These are phyloP conservation scores for Croton laevigatus DNA, from an alignment of 441 rosid species.

Conservation along the genomic window DNA sequence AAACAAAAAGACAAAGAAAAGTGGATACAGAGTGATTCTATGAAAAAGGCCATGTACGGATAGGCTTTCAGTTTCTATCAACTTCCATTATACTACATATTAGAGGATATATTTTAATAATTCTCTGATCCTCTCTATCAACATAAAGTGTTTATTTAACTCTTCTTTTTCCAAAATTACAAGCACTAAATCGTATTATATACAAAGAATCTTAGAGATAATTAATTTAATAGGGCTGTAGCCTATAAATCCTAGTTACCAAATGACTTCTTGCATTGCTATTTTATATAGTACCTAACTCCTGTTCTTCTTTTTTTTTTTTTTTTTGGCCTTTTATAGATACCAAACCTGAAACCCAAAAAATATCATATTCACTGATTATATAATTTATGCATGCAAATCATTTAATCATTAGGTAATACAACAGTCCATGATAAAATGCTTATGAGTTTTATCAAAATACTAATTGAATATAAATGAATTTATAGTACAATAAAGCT, in stretches of 20 bases:
- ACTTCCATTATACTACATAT: neutral
- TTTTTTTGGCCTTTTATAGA: no score
- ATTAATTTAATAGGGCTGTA: no score
- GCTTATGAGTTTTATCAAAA: no score
- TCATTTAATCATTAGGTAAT: neutral
- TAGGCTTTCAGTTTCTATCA: neutral
- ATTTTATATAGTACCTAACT: no score
- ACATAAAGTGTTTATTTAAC: neutral
- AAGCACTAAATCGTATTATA: neutral
- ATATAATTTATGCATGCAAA: no score
- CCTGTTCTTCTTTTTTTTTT: no score
- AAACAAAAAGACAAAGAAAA: neutral
- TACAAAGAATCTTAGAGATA: neutral
- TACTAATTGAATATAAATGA: neutral
- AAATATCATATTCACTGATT: no score
- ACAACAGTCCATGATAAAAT: no score
- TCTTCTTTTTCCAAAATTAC: neutral
- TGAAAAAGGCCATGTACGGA: constrained; percentile 11
- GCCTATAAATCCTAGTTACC: no score
- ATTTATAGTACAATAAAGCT: no score
- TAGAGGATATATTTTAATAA: constrained; percentile 3
- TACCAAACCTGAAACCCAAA: no score
- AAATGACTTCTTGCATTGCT: no score
- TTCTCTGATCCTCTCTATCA: neutral
- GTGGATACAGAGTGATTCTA: constrained; percentile 9